Percentiles rank a stretch among this genome's conserved stretches.
Evolutionary conservation across 768 basidiomycete genomes (phyloP).

Genomic region (Trametes sanguinea): DNA sequence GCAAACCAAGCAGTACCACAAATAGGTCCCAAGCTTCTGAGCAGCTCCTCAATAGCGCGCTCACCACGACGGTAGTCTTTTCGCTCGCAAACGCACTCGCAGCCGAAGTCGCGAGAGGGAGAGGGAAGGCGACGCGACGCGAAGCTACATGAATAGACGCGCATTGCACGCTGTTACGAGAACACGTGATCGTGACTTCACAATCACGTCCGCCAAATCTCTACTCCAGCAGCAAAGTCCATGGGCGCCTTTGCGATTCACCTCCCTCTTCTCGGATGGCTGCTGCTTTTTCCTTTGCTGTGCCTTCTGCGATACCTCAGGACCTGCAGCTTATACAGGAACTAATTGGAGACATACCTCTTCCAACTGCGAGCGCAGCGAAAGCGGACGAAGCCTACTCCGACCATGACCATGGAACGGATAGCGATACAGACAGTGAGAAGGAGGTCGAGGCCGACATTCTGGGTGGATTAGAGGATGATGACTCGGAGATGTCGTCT

Average conservation of each 20-base stretch:
- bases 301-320: conserved; percentile 65
- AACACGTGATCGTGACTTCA: conserved; percentile 1
- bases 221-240: no score
- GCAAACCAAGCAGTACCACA: no score
- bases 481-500: conserved; percentile 32
- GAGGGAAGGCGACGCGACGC: not conserved
- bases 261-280: conserved; percentile 13
- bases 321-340: conserved; percentile 76
- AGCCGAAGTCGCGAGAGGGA: no score
- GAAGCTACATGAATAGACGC: not conserved
- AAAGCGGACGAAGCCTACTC: not conserved
- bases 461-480: conserved; percentile 41
- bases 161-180: not conserved
- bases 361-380: conserved; percentile 13
- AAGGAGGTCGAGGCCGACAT: conserved; percentile 74
- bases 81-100: no score
- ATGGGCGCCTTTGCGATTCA: conserved; percentile 5
- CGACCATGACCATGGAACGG: conserved; percentile 44
- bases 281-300: conserved; percentile 46
- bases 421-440: conserved; percentile 58
- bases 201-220: not conserved
- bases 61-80: no score
- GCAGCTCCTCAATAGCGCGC: no score
- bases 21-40: no score
- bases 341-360: conserved; percentile 47